Evolutionary conservation across 805 yeast species (phyloP), one percentile per base, ranked within the genome.

Genomic region (Lachancea kluyveri): DNA sequence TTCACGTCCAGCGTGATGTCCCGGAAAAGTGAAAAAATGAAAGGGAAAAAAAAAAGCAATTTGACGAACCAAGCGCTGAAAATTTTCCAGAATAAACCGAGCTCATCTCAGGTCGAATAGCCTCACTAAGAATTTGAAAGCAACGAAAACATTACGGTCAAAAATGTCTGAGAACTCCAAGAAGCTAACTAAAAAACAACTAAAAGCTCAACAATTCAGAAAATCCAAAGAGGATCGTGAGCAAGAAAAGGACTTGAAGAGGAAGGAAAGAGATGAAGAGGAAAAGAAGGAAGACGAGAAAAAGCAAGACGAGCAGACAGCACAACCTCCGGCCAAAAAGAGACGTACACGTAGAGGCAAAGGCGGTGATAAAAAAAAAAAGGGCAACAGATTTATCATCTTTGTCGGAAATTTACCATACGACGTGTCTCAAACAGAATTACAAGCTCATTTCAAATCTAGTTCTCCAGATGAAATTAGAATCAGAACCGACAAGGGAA

Each of bases 341-440:
- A 80, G 75, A 54, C 64, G 90, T 43, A 79, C 81, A 55, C 78
- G 88, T 3, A 72, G 90, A 62, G 67, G 84, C 57, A 87, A 88
- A 17, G 79, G 80, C 60, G 79, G 79, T 41, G 82, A 82, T 13
- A 76, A 69, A 54, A 26, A 32, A 21, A 35, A 46, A 52, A 41
- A 79, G 74, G 11, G 80, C 75, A 35, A 57, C 39, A 66, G 94
- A 50, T 88, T 81, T 48, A 71, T 92, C 33, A 60, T 92, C 19
- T 92, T 92, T 60, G 85, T 88, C 6, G 98, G 98, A 4, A 87
- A 88, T 49, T 64, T 92, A 34, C 95, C 96, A 3, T 84, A 74
- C 53, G 77, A 76, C 33, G 60, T 77, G 14, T 69, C 78, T 3
- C 72, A 72, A 32, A 69, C 72, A 2, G 83, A 81, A 33, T 54